Evolutionary conservation across 2,329 filamentous ascomycete genomes (phyloP).

Genomic region (Beauveria scarabaeidicola): DNA sequence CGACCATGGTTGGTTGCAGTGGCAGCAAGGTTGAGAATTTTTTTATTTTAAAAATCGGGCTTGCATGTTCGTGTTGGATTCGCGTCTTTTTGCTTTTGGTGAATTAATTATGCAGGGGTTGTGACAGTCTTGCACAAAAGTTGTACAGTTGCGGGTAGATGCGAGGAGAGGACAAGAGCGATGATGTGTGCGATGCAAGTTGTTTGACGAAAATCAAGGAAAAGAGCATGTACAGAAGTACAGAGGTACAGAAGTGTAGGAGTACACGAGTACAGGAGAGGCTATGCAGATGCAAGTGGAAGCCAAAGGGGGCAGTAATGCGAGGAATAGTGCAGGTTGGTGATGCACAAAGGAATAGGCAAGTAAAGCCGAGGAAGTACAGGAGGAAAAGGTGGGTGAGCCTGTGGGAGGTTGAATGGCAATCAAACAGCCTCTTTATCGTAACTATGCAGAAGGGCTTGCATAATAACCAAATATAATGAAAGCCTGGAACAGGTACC

Average conservation of each 20-base stretch:
- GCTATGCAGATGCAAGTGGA: neutral
- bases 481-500: too few relatives aligned
- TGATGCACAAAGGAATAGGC: neutral
- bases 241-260: neutral
- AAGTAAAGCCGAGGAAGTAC: neutral
- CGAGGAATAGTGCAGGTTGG: neutral
- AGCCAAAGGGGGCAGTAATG: neutral
- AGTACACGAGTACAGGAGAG: too few relatives aligned
- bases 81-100: slow-evolving; percentile 6
- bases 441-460: neutral
- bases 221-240: too few relatives aligned
- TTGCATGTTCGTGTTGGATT: slow-evolving; percentile 6
- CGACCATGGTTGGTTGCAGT: neutral
- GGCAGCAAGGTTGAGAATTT: neutral
- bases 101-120: neutral
- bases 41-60: neutral
- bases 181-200: neutral
- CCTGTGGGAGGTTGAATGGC: neutral
- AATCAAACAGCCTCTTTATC: neutral
- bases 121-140: neutral
- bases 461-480: neutral
- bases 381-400: neutral
- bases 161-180: neutral
- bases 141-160: neutral
- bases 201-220: neutral